Conservation (phyloP, 306 rosid species). For the Trifolium subterraneum region DNA sequence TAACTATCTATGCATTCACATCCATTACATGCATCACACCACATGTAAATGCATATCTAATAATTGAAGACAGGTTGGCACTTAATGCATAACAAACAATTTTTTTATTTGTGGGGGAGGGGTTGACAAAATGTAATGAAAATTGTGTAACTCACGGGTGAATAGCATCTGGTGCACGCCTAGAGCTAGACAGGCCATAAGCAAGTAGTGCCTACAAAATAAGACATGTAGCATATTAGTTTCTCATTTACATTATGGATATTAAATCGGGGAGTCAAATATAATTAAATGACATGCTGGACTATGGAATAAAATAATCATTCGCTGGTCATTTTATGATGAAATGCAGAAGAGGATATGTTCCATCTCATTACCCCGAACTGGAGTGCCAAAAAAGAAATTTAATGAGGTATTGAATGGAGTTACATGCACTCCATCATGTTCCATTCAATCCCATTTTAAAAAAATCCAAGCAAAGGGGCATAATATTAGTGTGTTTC, state of each 20-base stretch:
- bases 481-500: not conserved
- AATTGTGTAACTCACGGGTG: conserved; percentile 78
- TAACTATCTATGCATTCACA: conserved; percentile 24
- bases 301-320: not conserved
- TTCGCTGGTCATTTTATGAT: conserved; percentile 11
- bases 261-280: conserved; percentile 1
- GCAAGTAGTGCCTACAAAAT: conserved; percentile 94
- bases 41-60: conserved; percentile 23
- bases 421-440: not conserved
- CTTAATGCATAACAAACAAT: not conserved
- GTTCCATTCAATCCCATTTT: conserved; percentile 9
- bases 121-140: conserved; percentile 22
- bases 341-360: not conserved
- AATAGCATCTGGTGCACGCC: conserved; percentile 98
- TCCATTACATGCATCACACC: conserved; percentile 20
- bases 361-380: conserved; percentile 2
- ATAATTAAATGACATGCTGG: not conserved
- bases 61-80: not conserved
- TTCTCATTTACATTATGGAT: conserved; percentile 1
- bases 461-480: not conserved
- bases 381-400: not conserved
- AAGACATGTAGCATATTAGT: conserved; percentile 44
- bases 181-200: conserved; percentile 93
- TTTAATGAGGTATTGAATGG: not conserved
- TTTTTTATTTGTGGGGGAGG: not conserved